Evolutionary conservation across 148 eudicot species (phyloP), one percentile per base, ranked within the genome.

Genomic region (Chenopodium quinoa): DNA sequence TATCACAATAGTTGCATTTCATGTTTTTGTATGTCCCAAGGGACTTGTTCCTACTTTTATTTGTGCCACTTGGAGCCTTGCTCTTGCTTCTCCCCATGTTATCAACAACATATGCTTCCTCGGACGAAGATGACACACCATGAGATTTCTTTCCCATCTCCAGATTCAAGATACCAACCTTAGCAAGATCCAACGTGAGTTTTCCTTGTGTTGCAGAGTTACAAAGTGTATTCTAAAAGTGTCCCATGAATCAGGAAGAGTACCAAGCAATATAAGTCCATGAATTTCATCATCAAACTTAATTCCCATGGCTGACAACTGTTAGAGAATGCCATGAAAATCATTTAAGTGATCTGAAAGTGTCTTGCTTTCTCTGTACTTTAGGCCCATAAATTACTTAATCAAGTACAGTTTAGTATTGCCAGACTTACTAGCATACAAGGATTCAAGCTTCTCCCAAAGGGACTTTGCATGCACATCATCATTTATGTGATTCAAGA

Each of bases 401-500:
- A 79, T 79, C 10, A 67, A 79, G 12, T n/a, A 79, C 65, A 79
- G 31, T 25, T 79, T 79, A 19, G 70, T 79, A 22, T 79, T 79
- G 2, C 75, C 75, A 16, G 50, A 48, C 14, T 79, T 70, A 23
- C 75, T 48, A 29, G 75, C 75, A 54, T 79, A 70, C 0, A 70
- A 47, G 16, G 56, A 48, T 32, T 70, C 66, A 70, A 79, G 65
- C 22, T 79, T 79, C 2, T 19, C 34, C 81, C 52, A 79, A 34
- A 79, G 68, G 23, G 60, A 13, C 37, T 66, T 62, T 46, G 80
- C 60, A 65, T 66, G 47, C 23, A 25, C 31, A 12, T 65, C 71
- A 66, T 68, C 31, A n/a, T 68, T 66, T 14, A 79, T 79, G 27
- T 68, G 66, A 52, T 70, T 70, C 37, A 69, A 32, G 27, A 79